Base-by-base conservation (phyloP, 2,329 filamentous ascomycete species). In the Pseudopithomyces chartarum region DNA sequence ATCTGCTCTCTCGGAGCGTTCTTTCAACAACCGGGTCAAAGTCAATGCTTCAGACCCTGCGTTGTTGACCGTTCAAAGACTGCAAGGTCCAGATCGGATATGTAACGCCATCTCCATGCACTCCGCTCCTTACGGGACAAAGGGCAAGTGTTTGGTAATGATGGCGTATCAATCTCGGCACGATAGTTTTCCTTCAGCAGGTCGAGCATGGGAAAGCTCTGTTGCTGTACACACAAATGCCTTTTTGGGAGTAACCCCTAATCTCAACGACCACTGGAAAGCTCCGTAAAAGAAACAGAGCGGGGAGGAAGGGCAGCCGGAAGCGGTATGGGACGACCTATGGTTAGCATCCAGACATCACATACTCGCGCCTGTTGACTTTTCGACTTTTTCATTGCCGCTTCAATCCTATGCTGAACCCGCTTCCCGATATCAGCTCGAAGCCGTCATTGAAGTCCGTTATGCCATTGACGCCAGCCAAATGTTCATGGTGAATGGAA, bases 161-260 rank as follows among this genome's bases (percentile, higher is more conserved):
- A 80, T 76, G 74, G 73, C 78, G 79, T 64, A 53, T 77, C 75
- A 62, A 80, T 89, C 80, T 89, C 79, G 86, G 86, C 86, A 88
- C 84, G 85, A 80, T 79, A 75, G 80, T 76, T 75, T 82, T 87
- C 86, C 85, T 88, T 88, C 85, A 88, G 85, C 84, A 82, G 65
- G 79, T 79, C 81, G 81, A 80, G 81, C 84, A 87, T 85, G 76
- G 80, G 71, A 80, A 75, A 78, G 79, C 80, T 76, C 81, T 68
- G 83, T 80, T 80, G 85, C 85, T 88, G 86, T 89, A 89, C 86
- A 88, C 86, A 89, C 85, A 84, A 83, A 88, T 88, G 86, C 86
- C 84, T 77, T 73, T 29, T 61, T 63, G 65, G 65, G 62, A 36
- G 55, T 59, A 39, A 59, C 52, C 58, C 57, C 54, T 61, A 40